Evolutionary conservation across 2,329 filamentous ascomycete species (phyloP).

Genomic region (Stachybotrys chlorohalonatus): DNA sequence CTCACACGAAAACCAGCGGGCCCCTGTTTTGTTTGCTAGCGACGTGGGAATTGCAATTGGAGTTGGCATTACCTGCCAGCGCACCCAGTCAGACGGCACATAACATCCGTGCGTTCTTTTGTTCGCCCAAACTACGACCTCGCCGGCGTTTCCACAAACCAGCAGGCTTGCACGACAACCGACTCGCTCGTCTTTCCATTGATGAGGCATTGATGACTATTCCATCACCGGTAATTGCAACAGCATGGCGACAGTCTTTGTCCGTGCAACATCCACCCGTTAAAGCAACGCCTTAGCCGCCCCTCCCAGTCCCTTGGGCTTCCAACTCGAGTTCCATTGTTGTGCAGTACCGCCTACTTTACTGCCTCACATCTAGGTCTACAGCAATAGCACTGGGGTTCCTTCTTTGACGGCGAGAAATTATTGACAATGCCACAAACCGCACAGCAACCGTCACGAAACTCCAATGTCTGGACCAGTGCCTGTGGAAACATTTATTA

Average conservation of each 20-base stretch:
- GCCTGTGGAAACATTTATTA: conserved; percentile 17
- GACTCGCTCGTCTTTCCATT: not conserved
- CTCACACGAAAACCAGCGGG: not conserved
- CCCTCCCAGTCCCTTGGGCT: not conserved
- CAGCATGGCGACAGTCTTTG: not conserved
- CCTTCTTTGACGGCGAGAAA: not conserved
- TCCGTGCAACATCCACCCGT: not conserved
- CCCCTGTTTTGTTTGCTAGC: not conserved
- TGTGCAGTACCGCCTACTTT: not conserved
- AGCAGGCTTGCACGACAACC: not conserved
- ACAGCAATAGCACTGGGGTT: too few relatives aligned
- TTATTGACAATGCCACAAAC: not conserved
- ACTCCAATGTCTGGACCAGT: conserved; percentile 13
- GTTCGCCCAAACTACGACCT: not conserved
- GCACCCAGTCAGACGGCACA: not conserved
- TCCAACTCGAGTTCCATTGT: not conserved
- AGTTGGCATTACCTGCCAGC: not conserved
- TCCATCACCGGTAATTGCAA: not conserved
- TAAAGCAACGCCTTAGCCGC: not conserved
- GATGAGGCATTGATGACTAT: not conserved
- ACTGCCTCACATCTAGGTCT: too few relatives aligned
- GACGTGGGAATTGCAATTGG: not conserved
- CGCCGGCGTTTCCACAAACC: not conserved
- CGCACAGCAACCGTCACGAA: not conserved
- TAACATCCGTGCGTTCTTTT: not conserved